These are phyloP conservation scores for Fraxinus quadrangulata DNA, from an alignment of 257 asterid species.

Conservation along the genomic window DNA sequence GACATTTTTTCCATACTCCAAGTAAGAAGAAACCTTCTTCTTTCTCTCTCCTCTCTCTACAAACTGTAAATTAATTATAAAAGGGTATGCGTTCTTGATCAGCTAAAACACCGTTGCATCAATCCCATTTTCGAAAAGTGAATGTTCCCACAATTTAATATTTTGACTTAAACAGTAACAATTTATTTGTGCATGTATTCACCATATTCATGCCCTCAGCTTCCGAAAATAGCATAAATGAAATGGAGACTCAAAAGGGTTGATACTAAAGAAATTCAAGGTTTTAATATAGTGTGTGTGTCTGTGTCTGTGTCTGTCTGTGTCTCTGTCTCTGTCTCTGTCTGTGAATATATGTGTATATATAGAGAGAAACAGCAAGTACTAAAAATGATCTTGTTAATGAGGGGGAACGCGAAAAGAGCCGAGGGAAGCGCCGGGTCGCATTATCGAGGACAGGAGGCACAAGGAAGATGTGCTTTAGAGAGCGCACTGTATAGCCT, in stretches of 20 bases:
- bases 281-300: background rate
- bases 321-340: background rate
- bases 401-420: background rate
- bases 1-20: slow-evolving; percentile 26
- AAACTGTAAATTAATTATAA: background rate
- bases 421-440: background rate
- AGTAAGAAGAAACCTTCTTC: background rate
- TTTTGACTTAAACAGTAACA: background rate
- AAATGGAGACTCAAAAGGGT: background rate
- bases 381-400: background rate
- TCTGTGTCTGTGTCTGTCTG: background rate
- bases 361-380: background rate
- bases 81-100: slow-evolving; percentile 13
- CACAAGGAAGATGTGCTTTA: background rate
- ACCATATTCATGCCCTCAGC: background rate
- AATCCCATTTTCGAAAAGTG: slow-evolving; percentile 18
- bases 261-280: background rate
- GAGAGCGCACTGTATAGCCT: background rate
- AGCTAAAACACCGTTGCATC: slow-evolving; percentile 25
- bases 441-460: background rate
- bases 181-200: background rate
- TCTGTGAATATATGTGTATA: background rate
- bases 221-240: background rate
- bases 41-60: background rate
- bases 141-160: slow-evolving; percentile 23